A percentile compares a stretch with the other conserved stretches of the same genome.
Conservation (phyloP, 306 rosid genomes). For the Pyrus pyrifolia region DNA sequence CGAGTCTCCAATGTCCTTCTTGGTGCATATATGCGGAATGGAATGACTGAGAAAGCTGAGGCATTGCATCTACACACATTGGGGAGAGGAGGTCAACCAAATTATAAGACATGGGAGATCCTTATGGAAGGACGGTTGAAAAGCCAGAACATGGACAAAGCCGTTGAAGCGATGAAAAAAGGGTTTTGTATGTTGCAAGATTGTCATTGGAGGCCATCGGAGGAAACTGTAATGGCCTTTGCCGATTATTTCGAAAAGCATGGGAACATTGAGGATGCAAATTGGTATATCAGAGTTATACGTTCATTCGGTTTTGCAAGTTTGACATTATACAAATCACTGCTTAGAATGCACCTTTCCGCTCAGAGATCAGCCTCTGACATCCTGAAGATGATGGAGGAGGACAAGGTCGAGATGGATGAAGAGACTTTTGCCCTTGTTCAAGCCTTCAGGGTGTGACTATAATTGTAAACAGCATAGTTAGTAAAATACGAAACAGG, state of each 20-base stretch:
- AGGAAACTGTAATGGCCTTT: constrained; percentile 37
- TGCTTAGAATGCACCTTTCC: constrained; percentile 49
- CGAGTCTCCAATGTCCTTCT: constrained; percentile 81
- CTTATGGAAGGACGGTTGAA: constrained; percentile 70
- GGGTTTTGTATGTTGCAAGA: constrained; percentile 40
- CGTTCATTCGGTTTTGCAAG: constrained; percentile 37
- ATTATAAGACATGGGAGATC: constrained; percentile 91
- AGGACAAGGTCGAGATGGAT: constrained; percentile 46
- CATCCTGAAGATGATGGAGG: constrained; percentile 50
- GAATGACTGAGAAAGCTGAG: constrained; percentile 66
- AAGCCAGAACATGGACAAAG: constrained; percentile 41
- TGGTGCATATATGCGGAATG: constrained; percentile 76
- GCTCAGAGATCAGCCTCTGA: constrained; percentile 34
- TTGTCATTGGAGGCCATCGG: constrained; percentile 62
- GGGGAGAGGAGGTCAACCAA: constrained; percentile 72
- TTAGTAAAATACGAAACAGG: too few species aligned
- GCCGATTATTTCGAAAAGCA: constrained; percentile 47
- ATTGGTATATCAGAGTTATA: constrained; percentile 31
- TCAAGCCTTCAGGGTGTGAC: constrained; percentile 18
- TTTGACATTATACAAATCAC: constrained; percentile 44
- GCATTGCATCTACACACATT: constrained; percentile 54
- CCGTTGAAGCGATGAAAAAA: constrained; percentile 47
- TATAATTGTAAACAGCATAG: not conserved
- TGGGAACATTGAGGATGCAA: constrained; percentile 43
- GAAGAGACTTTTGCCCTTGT: constrained; percentile 43